Evolutionary conservation across 2,329 filamentous ascomycete species (phyloP), one percentile per base, ranked within the genome.

Genomic region (Macrophomina phaseolina): DNA sequence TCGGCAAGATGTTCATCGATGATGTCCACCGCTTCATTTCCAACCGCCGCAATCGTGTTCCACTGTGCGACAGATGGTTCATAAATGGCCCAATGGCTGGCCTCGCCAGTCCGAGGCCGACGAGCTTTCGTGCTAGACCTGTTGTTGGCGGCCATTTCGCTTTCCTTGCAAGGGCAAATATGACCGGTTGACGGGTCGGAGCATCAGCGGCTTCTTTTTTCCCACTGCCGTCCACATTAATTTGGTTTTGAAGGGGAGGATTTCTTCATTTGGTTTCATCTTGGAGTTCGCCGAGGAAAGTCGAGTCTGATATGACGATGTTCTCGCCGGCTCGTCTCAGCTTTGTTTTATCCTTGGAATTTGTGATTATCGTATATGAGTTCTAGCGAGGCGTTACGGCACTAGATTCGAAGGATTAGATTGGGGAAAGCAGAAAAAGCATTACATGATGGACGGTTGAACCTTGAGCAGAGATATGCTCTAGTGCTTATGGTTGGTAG

Each of bases 61-160:
- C 80, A 0, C 81, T 83, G 62, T 78, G 79, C 53, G 80, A 82
- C 71, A 76, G 78, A 9, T 82, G 80, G 69, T 73, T 78, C 51
- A 76, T 79, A 8, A 75, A 72, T 11, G 77, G 76, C 3, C 69
- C 69, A 5, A 12, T 23, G 16, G 34, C 36, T 3, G 67, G 67
- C 0, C 73, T 1, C 69, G 73, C 56, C 69, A 71, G n/a, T 72
- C 65, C 65, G 3, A 16, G 18, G 68, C 73, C 32, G 75, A 74
- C 0, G 70, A 73, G 51, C 69, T 71, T n/a, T 72, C 75, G 75
- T 30, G 79, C 79, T 30, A 75, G 80, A 30, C 81, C 80, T 14
- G 80, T 80, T 2, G 79, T 81, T 2, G 80, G 79, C 23, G 78
- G 79, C 1, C 79, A 81, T 67, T 82, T 81, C 72, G 78, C 80